Evolutionary conservation across 2,329 filamentous ascomycete species (phyloP), one percentile per base, ranked within the genome.

Genomic region (Fusarium sp.): DNA sequence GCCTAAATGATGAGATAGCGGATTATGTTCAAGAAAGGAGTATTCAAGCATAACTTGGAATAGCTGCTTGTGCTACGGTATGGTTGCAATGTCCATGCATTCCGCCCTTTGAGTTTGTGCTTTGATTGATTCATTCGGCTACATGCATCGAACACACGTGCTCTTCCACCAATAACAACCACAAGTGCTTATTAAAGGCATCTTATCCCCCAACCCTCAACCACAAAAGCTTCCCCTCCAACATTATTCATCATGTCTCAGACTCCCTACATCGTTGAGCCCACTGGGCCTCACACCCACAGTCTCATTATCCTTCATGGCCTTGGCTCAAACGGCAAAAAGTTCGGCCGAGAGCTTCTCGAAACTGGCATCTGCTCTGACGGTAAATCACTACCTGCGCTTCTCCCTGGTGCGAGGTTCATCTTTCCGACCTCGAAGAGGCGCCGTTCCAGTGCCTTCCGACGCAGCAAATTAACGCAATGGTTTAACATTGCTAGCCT

Each of bases 401-500:
- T 78, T 7, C 59, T 81, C 3, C 79, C 79, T 0, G 71, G 79
- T 12, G 79, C 81, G 2, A 83, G 82, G 61, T 86, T 86, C 58
- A 75, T 88, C 42, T 87, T 87, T 58, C 85, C 85, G 0, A 86
- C 84, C 0, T 80, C 85, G 0, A 79, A 75, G 9, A 81, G 80
- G 14, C 79, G 83, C 1, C 81, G 83, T 12, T 81, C 85, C 0
- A 79, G 75, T 2, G 77, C 79, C 5, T 82, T 84, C 44, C 80
- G 83, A 9, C 79, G 81, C 4, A 76, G 79, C 0, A 75, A 78
- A 13, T 79, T 86, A 39, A 82, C 83, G 11, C 83, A 85, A 70
- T 88, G 85, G 84, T 87, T 85, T 64, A 81, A 88, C 67, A 79
- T 82, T 12, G 82, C 79, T 19, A 79, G 78, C 3, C 73, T 85